phyloP scores from a whole-genome alignment of 23 red algal genomes.

The Gracilaria gracilis region DNA sequence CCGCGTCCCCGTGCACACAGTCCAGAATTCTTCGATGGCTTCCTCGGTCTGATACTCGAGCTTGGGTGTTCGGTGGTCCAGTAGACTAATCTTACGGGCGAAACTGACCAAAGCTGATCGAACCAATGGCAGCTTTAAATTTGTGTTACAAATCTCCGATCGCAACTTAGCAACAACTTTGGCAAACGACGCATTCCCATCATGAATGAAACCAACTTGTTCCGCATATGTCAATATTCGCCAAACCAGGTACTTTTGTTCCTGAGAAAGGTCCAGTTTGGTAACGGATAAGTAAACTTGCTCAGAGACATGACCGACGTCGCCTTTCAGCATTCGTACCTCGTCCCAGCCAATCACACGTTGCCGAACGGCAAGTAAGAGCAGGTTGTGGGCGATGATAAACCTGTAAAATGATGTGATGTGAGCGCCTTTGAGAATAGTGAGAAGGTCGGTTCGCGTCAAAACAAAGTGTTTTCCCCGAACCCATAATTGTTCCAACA shows the following conservation, averaged over 20 bases:
- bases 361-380: slow-evolving; percentile 11
- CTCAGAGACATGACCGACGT: not conserved
- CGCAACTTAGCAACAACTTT: not conserved
- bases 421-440: not conserved
- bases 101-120: not conserved
- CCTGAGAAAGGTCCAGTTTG: slow-evolving; percentile 1
- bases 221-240: not conserved
- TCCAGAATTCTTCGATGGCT: not conserved
- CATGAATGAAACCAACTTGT: not conserved
- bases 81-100: not conserved
- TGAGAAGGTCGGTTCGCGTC: not conserved
- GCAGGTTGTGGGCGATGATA: slow-evolving; percentile 14
- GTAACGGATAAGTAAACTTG: slow-evolving; percentile 29
- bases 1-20: not conserved
- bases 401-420: not conserved
- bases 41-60: not conserved
- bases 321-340: not conserved
- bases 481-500: slow-evolving; percentile 1
- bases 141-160: not conserved
- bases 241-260: not conserved
- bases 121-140: too few relatives aligned
- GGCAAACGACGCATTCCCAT: not conserved
- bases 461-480: not conserved
- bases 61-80: not conserved
- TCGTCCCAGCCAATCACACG: not conserved